Evolutionary conservation across 768 basidiomycete species (phyloP), one percentile per base, ranked within the genome.

Genomic region (Naganishia onofrii): DNA sequence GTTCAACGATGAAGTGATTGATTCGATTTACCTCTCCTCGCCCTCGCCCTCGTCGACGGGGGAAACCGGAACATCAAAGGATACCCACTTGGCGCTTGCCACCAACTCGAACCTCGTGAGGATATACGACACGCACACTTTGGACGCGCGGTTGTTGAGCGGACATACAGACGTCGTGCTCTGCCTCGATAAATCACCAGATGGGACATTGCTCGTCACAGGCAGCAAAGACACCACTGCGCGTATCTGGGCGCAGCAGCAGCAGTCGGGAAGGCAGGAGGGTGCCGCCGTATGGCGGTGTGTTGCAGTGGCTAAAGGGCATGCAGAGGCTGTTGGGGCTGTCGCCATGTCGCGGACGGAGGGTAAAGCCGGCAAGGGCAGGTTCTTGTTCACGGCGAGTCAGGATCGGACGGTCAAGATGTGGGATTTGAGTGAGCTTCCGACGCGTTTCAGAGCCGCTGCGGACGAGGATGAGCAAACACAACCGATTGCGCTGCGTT

Each of bases 351-450:
- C 32, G 12, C 5, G 57, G 17, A 31, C 57, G n/a, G 60, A 19
- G 23, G 69, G 23, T 3, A 21, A 60, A 0, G 68, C 28, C 12
- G 64, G 78, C 79, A 74, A 42, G 73, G 77, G 69, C 58, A 84
- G 84, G 48, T 95, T 96, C 82, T 84, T 94, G 84, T 90, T 97
- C 78, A 96, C 93, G 17, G 96, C 95, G 36, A 92, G 90, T 78
- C 95, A 98, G 81, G 96, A 99, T 80, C 87, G 92, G 52, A 98
- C 96, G 3, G 90, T 97, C 79, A 99, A 99, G 82, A 90, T 98
- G 88, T 99, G 96, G 96, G 93, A 98, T 81, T 79, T 98, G n/a
- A 72, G 79, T 13, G 54, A 71, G 10, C 66, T 82, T 10, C 72
- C 73, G 29, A 60, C 58, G 76, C 15, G 15, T 74, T n/a, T 51